Evolutionary conservation across 1,284 basidiomycete species (phyloP).

Genomic region (Singerocomus rubriflavus): DNA sequence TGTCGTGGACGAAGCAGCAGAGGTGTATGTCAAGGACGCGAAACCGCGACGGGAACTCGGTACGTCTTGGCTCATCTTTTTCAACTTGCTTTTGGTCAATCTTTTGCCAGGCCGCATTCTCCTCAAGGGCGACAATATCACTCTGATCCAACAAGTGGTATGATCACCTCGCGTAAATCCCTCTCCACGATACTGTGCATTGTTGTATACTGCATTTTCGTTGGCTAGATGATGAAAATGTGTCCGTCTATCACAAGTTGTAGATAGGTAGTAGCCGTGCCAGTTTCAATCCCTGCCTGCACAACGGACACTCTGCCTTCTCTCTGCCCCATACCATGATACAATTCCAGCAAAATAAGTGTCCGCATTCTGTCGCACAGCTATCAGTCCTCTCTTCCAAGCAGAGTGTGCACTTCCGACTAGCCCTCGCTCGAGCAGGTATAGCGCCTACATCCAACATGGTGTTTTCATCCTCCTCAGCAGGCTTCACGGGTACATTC

Average conservation of each 20-base stretch:
- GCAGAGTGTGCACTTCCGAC: slow-evolving; percentile 82
- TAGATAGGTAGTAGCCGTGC: slow-evolving; percentile 78
- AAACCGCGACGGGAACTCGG: slow-evolving; percentile 83
- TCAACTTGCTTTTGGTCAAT: neutral
- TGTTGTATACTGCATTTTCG: slow-evolving; percentile 23
- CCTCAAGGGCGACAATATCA: slow-evolving; percentile 96
- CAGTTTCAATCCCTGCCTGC: slow-evolving; percentile 75
- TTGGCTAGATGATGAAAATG: neutral
- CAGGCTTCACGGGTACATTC: slow-evolving; percentile 48
- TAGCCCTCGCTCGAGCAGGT: slow-evolving; percentile 49
- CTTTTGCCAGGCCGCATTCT: slow-evolving; percentile 75
- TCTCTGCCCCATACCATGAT: slow-evolving; percentile 87
- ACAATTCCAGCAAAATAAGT: slow-evolving; percentile 93
- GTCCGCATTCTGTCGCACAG: slow-evolving; percentile 90
- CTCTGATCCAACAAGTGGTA: slow-evolving; percentile 79
- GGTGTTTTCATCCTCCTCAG: slow-evolving; percentile 68
- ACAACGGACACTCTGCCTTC: slow-evolving; percentile 89
- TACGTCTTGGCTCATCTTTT: slow-evolving; percentile 27
- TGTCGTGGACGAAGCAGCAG: slow-evolving; percentile 92
- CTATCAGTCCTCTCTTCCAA: slow-evolving; percentile 78
- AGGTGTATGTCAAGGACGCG: slow-evolving; percentile 87
- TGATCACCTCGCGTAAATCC: slow-evolving; percentile 22
- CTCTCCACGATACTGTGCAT: slow-evolving; percentile 2
- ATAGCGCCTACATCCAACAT: slow-evolving; percentile 57
- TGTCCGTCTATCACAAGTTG: slow-evolving; percentile 56